These are phyloP conservation scores for Verticillium isaacii DNA, from an alignment of 2,329 filamentous ascomycete species.

Conservation along the genomic window DNA sequence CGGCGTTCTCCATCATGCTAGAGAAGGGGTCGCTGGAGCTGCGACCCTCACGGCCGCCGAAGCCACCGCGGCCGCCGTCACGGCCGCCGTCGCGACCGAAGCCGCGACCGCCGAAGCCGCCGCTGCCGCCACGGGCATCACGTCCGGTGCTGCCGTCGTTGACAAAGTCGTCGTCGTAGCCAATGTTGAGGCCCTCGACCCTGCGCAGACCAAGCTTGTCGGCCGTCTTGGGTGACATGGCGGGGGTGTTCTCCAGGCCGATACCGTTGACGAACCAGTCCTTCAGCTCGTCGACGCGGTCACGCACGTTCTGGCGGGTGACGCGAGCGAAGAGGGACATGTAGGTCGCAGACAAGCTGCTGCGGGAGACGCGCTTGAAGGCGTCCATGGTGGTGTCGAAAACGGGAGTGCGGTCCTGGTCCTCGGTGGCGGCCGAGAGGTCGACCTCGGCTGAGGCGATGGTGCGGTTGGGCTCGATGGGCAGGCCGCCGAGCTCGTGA, in stretches of 20 bases:
- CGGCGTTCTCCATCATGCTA: slow-evolving; percentile 8
- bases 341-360: slow-evolving; percentile 41
- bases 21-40: slow-evolving; percentile 15
- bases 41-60: slow-evolving; percentile 6
- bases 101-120: slow-evolving; percentile 9
- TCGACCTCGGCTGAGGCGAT: slow-evolving; percentile 50
- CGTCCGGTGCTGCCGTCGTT: slow-evolving; percentile 8
- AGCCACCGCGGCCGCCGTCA: slow-evolving; percentile 15
- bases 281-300: slow-evolving; percentile 46
- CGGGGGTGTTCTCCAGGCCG: slow-evolving; percentile 35
- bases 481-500: slow-evolving; percentile 51
- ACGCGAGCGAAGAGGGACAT: slow-evolving; percentile 51
- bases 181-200: slow-evolving; percentile 28
- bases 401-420: slow-evolving; percentile 31
- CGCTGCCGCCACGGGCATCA: slow-evolving; percentile 6
- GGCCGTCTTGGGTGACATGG: slow-evolving; percentile 15
- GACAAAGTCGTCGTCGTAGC: slow-evolving; percentile 1
- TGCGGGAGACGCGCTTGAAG: slow-evolving; percentile 22
- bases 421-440: slow-evolving; percentile 17
- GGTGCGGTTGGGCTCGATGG: slow-evolving; percentile 50
- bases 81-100: slow-evolving; percentile 11
- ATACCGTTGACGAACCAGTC: slow-evolving; percentile 45
- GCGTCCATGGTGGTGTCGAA: not conserved
- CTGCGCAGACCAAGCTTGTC: slow-evolving; percentile 24
- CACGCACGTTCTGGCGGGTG: slow-evolving; percentile 28